These are phyloP conservation scores for Circinella minor DNA, from an alignment of 371 early-diverging fungal species.

Conservation along the genomic window DNA sequence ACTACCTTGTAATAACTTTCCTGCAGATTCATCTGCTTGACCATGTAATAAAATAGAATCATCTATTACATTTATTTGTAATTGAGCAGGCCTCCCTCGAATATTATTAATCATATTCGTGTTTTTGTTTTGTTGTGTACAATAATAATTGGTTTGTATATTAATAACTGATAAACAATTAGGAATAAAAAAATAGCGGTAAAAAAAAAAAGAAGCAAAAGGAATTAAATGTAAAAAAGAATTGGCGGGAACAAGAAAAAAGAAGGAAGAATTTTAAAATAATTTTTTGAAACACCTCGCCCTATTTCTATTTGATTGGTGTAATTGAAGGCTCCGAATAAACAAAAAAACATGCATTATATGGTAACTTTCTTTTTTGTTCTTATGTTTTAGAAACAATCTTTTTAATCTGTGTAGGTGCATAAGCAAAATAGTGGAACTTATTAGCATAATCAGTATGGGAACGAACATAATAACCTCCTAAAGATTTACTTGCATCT, in stretches of 20 bases:
- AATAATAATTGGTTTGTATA: background rate
- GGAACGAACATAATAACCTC: constrained; percentile 47
- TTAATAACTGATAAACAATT: background rate
- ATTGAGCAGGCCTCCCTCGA: constrained; percentile 8
- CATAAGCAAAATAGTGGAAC: constrained; percentile 42
- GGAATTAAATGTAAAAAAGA: background rate
- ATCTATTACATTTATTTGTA: constrained; percentile 35
- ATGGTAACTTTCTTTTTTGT: background rate
- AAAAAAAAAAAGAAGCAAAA: background rate
- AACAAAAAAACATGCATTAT: background rate
- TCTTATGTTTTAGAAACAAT: background rate
- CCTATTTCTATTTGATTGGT: constrained; percentile 7
- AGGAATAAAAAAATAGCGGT: background rate
- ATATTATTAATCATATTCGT: constrained; percentile 1
- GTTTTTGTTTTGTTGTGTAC: background rate
- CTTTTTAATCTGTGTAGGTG: constrained; percentile 4
- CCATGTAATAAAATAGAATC: constrained; percentile 40
- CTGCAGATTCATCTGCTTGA: constrained; percentile 43
- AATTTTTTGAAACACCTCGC: constrained; percentile 11
- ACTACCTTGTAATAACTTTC: constrained; percentile 41
- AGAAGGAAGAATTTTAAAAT: background rate
- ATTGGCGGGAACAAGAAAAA: background rate
- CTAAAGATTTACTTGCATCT: constrained; percentile 42
- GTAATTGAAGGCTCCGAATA: background rate
- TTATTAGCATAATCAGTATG: constrained; percentile 54